Base-by-base conservation (phyloP, 225 moss, liverwort and hornwort species). In the Neckera pumila region DNA sequence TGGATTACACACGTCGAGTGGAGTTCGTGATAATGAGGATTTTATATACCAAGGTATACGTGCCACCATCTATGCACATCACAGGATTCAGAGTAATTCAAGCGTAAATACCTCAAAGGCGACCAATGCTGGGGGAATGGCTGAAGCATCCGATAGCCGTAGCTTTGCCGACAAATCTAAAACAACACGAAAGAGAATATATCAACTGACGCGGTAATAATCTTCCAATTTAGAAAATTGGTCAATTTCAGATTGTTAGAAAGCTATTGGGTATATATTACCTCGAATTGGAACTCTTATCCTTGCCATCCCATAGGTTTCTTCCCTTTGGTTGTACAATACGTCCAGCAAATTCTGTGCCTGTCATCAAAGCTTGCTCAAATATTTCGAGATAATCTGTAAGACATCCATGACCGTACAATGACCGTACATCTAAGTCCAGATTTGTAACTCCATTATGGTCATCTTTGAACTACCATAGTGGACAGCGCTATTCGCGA, bases 241-340 rank as follows among this genome's bases (percentile, higher is more conserved):
- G 38, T 30, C n/a, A 47, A 45, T 28, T 74, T 62, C 53, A 71
- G 71, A 85, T 31, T 45, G 70, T 33, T 33, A 34, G 74, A 83
- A 51, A 75, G 64, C 14, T 31, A 42, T 56, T 23, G 61, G 61
- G 79, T 49, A 72, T 40, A 79, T 53, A 27, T 19, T 75, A 80
- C 85, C 89, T 89, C 18, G 74, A 81, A 86, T 66, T 63, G 64
- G 80, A 64, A 89, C 86, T 89, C 81, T 81, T 81, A 85, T 89
- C 73, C 64, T 65, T 74, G 89, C 89, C 89, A 85, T 89, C 56
- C 45, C 64, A 86, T 89, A 89, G 30, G 66, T 31, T 65, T 64
- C 85, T 86, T 86, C 81, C 74, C 89, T 89, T 89, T 89, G 64
- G 23, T 81, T 89, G 47, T 89, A 86, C 43, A 89, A 81, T 22